phyloP scores from a whole-genome alignment of 495 filamentous ascomycete genomes.

The Copromyces sp. region DNA sequence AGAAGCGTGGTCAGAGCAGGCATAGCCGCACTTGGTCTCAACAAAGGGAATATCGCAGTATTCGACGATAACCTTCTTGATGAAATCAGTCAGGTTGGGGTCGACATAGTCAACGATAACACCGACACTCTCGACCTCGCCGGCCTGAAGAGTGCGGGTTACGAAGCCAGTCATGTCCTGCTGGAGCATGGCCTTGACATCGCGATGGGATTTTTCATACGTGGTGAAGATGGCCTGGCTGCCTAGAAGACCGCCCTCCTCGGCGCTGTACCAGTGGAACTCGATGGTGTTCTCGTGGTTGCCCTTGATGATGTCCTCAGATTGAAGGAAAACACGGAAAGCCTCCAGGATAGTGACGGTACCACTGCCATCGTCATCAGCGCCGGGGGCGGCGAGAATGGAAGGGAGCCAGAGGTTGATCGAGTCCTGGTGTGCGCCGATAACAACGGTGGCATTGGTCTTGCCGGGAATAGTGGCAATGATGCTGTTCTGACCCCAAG shows the following conservation, averaged over 20 bases:
- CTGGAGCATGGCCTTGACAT: constrained; percentile 96
- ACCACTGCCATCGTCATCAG: constrained; percentile 51
- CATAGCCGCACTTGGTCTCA: constrained; percentile 92
- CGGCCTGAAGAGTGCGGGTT: constrained; percentile 71
- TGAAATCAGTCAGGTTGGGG: constrained; percentile 71
- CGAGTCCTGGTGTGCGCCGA: constrained; percentile 58
- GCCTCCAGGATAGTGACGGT: constrained; percentile 54
- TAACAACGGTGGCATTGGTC: constrained; percentile 68
- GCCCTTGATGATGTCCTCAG: constrained; percentile 39
- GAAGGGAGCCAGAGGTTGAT: constrained; percentile 87
- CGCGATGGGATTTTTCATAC: constrained; percentile 66
- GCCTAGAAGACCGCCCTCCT: constrained; percentile 89
- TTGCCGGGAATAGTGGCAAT: constrained; percentile 89
- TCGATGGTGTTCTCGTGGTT: constrained; percentile 76
- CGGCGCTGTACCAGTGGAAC: constrained; percentile 97
- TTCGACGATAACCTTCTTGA: constrained; percentile 78
- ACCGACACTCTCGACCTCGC: constrained; percentile 74
- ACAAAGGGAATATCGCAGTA: constrained; percentile 89
- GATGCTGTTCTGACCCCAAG: constrained; percentile 84
- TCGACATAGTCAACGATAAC: constrained; percentile 94
- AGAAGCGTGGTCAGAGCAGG: constrained; percentile 95
- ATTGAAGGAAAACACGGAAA: constrained; percentile 46
- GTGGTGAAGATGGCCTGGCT: constrained; percentile 77
- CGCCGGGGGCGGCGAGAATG: constrained; percentile 56
- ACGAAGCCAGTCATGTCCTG: constrained; percentile 98